phyloP scores from a whole-genome alignment of 73 alveolate genomes.

The Blepharisma stoltei region DNA sequence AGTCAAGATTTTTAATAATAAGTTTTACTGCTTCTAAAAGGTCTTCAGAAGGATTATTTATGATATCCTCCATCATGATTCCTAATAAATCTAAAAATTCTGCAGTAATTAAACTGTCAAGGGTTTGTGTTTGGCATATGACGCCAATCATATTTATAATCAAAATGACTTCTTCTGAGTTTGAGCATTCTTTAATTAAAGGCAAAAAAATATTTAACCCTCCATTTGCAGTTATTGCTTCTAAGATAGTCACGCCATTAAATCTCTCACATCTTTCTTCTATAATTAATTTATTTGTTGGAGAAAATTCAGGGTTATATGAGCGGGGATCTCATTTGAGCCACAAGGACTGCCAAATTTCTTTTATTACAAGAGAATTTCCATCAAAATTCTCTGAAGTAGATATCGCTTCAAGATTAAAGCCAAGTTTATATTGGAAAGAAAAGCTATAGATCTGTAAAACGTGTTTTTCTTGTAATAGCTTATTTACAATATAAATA shows the following conservation, averaged over 20 bases:
- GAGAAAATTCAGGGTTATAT: background rate
- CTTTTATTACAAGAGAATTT: background rate
- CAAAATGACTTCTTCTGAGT: background rate
- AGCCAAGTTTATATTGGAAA: conserved; percentile 18
- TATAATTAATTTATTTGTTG: background rate
- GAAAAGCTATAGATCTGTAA: background rate
- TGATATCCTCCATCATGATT: background rate
- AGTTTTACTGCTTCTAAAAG: conserved; percentile 7
- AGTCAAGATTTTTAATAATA: background rate
- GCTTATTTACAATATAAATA: background rate
- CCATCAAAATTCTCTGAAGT: background rate
- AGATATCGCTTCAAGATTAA: conserved; percentile 12
- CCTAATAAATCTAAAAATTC: conserved; percentile 1
- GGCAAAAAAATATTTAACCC: conserved; percentile 18
- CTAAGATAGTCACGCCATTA: conserved; percentile 20
- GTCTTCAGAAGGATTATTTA: conserved; percentile 10
- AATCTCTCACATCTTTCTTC: background rate
- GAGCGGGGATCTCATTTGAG: conserved; percentile 3
- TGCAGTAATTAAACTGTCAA: background rate
- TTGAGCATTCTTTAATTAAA: background rate
- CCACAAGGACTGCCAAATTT: background rate
- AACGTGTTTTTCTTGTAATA: background rate
- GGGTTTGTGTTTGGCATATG: background rate
- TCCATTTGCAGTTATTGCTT: background rate
- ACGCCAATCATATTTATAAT: conserved; percentile 5